Evolutionary conservation across 2,329 filamentous ascomycete species (phyloP), one percentile per base, ranked within the genome.

Genomic region (Venturia carpophila): DNA sequence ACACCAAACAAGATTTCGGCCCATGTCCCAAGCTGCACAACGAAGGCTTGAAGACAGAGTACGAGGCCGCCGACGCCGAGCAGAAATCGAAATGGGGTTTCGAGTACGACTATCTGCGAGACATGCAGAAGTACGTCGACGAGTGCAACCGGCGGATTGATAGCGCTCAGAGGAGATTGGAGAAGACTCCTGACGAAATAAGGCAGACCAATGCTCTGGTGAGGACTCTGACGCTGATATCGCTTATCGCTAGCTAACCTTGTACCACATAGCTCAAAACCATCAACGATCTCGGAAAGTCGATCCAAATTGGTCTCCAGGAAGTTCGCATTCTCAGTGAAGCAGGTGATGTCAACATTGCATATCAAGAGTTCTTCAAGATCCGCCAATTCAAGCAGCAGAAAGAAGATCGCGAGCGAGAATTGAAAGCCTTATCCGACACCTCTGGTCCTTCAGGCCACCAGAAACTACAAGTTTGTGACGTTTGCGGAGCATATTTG

Each of bases 171-270:
- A 84, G 92, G 63, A 83, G 93, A 63, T 79, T 99, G 66, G 94
- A 99, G 78, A 99, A 97, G 83, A 97, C 94, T 0, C 92, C 93
- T 10, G 94, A 99, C 73, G 94, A 99, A 80, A 97, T 99, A 70
- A 82, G 91, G 34, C 92, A 97, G 80, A 97, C 94, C 3, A 97
- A 96, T 73, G 85, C 88, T 60, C 78, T 97, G 70, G 85, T 88
- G 75, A 64, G 78, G 69, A 17, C 5, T 62, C 17, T 58, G 3
- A 34, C 60, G 24, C 17, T 27, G 27, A 11, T 42, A 42, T 27
- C 39, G 37, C 24, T 9, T 42, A 15, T 17, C 37, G 19, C 19
- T 24, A 21, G 60, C 42, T 61, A 27, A 61, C 11, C 37, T 45
- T 61, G 39, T 42, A 11, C 15, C 11, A 21, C 34, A 15, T 68